Evolutionary conservation across 495 filamentous ascomycete species (phyloP).

Genomic region (Tuber melanosporum): DNA sequence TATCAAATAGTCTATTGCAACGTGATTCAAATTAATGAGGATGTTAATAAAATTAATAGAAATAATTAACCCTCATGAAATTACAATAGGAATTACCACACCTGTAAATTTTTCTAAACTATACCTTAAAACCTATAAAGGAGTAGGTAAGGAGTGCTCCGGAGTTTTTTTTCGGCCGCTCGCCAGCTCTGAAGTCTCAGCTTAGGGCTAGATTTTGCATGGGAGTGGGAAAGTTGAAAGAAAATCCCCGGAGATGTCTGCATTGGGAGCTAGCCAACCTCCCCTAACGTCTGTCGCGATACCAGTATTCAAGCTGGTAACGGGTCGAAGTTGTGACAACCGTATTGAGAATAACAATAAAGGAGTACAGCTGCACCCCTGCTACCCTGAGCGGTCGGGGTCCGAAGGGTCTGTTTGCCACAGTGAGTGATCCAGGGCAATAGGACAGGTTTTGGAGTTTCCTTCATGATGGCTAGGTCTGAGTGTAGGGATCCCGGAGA

Average conservation of each 20-base stretch:
- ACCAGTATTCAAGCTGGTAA: neutral
- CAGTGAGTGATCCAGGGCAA: neutral
- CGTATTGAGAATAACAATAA: neutral
- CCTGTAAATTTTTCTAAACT: too few species aligned
- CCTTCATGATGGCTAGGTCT: neutral
- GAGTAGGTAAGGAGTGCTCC: too few species aligned
- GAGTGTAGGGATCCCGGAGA: neutral
- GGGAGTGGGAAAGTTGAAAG: neutral
- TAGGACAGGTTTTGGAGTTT: neutral
- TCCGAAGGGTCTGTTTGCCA: neutral
- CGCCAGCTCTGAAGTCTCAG: neutral
- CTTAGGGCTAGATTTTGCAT: neutral
- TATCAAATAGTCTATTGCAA: too few species aligned
- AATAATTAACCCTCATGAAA: too few species aligned
- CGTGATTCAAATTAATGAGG: too few species aligned
- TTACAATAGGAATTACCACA: too few species aligned
- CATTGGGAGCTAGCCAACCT: neutral
- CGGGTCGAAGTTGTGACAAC: neutral
- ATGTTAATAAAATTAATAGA: too few species aligned
- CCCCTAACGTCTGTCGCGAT: neutral
- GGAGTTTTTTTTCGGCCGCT: neutral
- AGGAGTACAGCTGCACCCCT: neutral
- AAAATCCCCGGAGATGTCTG: neutral
- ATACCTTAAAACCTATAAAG: too few species aligned
- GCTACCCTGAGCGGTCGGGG: neutral